Conservation (phyloP, 2,329 filamentous ascomycete genomes). For the Calonectria ilicicola region DNA sequence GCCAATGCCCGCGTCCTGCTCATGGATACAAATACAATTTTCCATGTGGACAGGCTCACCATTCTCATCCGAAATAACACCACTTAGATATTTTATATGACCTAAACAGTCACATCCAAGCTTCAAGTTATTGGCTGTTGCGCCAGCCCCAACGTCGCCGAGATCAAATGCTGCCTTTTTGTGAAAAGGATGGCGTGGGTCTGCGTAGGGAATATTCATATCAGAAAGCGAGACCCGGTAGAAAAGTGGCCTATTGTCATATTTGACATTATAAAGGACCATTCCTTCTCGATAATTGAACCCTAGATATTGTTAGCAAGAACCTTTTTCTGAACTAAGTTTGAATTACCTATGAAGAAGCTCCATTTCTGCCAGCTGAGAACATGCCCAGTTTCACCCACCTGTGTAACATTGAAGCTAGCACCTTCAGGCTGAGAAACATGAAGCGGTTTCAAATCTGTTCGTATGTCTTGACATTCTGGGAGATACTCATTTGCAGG, state of each 20-base stretch:
- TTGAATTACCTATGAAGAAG: slow-evolving; percentile 54
- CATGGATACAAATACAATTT: slow-evolving; percentile 82
- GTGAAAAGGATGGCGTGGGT: slow-evolving; percentile 71
- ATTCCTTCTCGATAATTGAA: slow-evolving; percentile 78
- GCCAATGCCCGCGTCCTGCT: slow-evolving; percentile 79
- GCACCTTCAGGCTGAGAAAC: slow-evolving; percentile 78
- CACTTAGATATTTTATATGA: slow-evolving; percentile 60
- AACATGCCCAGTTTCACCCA: slow-evolving; percentile 43
- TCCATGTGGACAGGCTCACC: slow-evolving; percentile 1
- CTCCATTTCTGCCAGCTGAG: slow-evolving; percentile 76
- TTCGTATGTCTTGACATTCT: slow-evolving; percentile 62
- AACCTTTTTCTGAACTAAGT: too few relatives aligned
- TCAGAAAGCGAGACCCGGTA: slow-evolving; percentile 77
- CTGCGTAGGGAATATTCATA: slow-evolving; percentile 77
- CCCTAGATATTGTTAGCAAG: slow-evolving; percentile 57
- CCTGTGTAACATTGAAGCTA: slow-evolving; percentile 68
- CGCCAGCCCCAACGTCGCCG: slow-evolving; percentile 73
- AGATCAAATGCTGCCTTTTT: slow-evolving; percentile 77
- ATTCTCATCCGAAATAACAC: slow-evolving; percentile 4
- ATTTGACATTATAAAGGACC: slow-evolving; percentile 77
- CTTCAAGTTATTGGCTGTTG: slow-evolving; percentile 72
- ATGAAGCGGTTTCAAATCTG: slow-evolving; percentile 76
- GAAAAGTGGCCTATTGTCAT: slow-evolving; percentile 72
- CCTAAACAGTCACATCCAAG: slow-evolving; percentile 74
- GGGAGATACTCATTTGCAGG: slow-evolving; percentile 58